phyloP scores from a whole-genome alignment of 2,329 filamentous ascomycete genomes.

The Cordyceps tenuipes region DNA sequence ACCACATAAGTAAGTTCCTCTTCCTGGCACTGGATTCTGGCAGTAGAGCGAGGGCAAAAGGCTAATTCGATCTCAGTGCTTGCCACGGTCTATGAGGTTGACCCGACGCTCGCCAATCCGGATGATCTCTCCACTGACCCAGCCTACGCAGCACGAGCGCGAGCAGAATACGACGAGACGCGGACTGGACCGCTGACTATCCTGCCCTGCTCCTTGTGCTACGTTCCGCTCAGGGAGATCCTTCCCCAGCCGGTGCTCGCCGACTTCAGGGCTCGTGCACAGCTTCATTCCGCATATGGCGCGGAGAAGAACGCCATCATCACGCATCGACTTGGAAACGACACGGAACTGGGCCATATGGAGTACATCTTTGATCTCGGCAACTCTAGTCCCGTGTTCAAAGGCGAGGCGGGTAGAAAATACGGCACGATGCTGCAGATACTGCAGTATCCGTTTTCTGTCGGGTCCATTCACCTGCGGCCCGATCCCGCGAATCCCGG shows the following conservation, averaged over 20 bases:
- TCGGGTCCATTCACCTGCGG: conserved; percentile 38
- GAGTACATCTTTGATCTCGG: conserved; percentile 42
- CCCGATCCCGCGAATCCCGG: conserved; percentile 21
- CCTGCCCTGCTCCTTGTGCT: conserved; percentile 33
- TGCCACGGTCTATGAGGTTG: conserved; percentile 36
- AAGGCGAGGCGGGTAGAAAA: conserved; percentile 27
- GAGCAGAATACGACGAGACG: conserved; percentile 23
- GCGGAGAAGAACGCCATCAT: conserved; percentile 23
- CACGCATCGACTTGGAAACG: conserved; percentile 23
- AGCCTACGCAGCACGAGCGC: conserved; percentile 22
- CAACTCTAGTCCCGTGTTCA: conserved; percentile 35
- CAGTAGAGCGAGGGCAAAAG: neutral
- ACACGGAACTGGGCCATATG: conserved; percentile 32
- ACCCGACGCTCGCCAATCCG: conserved; percentile 29
- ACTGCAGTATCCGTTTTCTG: conserved; percentile 43
- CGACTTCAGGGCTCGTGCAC: conserved; percentile 16
- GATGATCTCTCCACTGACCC: conserved; percentile 30
- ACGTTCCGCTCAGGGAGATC: conserved; percentile 32
- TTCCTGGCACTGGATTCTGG: too few species aligned
- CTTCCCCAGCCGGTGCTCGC: conserved; percentile 19
- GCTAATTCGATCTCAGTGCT: conserved; percentile 25
- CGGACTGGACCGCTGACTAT: conserved; percentile 29
- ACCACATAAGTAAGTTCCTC: conserved; percentile 25
- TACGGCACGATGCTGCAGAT: conserved; percentile 42
- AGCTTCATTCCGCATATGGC: conserved; percentile 15